A percentile compares a stretch with the other conserved stretches of the same genome.
phyloP scores from a whole-genome alignment of 2,329 filamentous ascomycete genomes.

The Cercospora berteroae region DNA sequence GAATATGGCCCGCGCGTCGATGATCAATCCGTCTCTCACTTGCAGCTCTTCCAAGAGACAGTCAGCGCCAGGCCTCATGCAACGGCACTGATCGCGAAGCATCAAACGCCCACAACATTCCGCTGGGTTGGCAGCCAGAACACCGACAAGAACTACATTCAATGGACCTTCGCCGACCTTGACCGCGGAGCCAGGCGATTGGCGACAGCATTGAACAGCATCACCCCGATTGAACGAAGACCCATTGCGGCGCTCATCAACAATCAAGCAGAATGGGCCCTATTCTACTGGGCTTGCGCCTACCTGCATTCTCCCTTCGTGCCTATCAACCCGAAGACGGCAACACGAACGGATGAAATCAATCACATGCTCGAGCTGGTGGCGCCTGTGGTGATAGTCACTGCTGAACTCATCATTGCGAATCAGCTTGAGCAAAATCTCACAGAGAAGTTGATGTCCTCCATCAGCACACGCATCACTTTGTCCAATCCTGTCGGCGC shows the following conservation, averaged over 20 bases:
- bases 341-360: conserved; percentile 32
- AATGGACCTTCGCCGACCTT: conserved; percentile 37
- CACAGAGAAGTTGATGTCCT: conserved; percentile 27
- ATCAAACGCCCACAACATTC: conserved; percentile 33
- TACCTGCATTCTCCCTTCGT: conserved; percentile 37
- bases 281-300: conserved; percentile 36
- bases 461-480: conserved; percentile 30
- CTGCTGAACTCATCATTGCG: conserved; percentile 30
- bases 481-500: conserved; percentile 23
- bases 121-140: conserved; percentile 35
- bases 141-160: conserved; percentile 29
- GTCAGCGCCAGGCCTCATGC: conserved; percentile 33
- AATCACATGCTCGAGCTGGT: conserved; percentile 36
- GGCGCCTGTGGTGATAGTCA: conserved; percentile 31
- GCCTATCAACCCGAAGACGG: conserved; percentile 36
- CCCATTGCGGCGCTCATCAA: conserved; percentile 35
- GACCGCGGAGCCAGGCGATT: conserved; percentile 35
- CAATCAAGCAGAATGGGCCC: conserved; percentile 38
- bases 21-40: conserved; percentile 31
- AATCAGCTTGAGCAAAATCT: conserved; percentile 33
- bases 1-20: conserved; percentile 30
- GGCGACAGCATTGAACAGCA: conserved; percentile 33
- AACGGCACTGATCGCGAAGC: conserved; percentile 34
- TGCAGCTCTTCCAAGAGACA: conserved; percentile 35
- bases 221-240: conserved; percentile 34